These are phyloP conservation scores for Guadua angustifolia DNA, from an alignment of 176 grass and related monocot genomes.

Conservation along the genomic window DNA sequence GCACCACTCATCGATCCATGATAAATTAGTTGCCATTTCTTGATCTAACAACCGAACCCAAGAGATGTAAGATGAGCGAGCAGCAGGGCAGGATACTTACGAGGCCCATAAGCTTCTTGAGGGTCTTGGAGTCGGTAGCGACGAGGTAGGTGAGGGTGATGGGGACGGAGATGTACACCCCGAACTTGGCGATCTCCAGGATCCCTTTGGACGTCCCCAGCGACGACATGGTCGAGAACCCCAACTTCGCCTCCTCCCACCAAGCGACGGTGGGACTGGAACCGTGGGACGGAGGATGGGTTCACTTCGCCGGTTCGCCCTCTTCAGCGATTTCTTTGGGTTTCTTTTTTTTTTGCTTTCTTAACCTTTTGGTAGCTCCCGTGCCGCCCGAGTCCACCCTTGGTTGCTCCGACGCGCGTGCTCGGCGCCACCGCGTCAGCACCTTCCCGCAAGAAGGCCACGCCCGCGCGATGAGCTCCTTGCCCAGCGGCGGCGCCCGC, in stretches of 20 bases:
- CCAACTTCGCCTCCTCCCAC: background rate
- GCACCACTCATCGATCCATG: background rate
- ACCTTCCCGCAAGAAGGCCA: too few species aligned
- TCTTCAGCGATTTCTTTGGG: too few species aligned
- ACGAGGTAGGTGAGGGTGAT: slow-evolving; percentile 83
- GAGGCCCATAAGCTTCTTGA: slow-evolving; percentile 94
- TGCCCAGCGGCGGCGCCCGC: too few species aligned
- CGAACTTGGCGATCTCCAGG: slow-evolving; percentile 93
- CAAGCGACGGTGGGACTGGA: background rate
- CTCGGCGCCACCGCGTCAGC: too few species aligned
- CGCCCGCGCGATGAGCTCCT: too few species aligned
- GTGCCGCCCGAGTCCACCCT: too few species aligned
- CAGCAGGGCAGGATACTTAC: slow-evolving; percentile 35
- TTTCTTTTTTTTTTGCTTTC: too few species aligned
- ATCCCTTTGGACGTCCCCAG: slow-evolving; percentile 74
- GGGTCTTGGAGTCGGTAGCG: slow-evolving; percentile 75
- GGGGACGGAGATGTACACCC: slow-evolving; percentile 76
- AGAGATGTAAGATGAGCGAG: background rate
- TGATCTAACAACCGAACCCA: background rate
- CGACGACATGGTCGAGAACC: slow-evolving; percentile 63
- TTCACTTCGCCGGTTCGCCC: too few species aligned
- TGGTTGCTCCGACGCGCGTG: too few species aligned
- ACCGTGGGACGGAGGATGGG: background rate
- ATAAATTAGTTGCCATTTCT: too few species aligned
- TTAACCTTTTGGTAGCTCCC: too few species aligned